phyloP scores from a whole-genome alignment of 202 grass and related monocot species.

The Thinopyrum obtusiflorum region DNA sequence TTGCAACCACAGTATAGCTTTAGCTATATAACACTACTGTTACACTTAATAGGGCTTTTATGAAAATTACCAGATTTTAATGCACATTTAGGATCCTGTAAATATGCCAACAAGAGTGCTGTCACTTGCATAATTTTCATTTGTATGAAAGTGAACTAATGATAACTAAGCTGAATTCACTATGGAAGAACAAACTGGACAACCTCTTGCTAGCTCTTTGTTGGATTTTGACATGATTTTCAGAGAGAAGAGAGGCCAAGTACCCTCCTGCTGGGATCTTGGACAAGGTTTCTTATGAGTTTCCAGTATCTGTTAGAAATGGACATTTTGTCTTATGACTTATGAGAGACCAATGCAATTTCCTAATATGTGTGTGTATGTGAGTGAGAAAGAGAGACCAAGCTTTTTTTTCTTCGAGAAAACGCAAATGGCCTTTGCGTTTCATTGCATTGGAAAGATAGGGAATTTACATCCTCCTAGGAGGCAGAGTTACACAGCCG shows the following conservation, averaged over 20 bases:
- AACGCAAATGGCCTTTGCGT: too few species aligned
- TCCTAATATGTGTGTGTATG: not conserved
- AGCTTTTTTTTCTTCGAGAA: not conserved
- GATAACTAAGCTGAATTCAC: not conserved
- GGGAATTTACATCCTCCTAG: too few species aligned
- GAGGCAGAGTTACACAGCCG: too few species aligned
- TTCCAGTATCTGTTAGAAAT: constrained; percentile 4
- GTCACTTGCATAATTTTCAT: not conserved
- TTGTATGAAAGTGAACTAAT: not conserved
- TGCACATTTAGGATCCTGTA: not conserved
- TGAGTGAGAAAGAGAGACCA: too few species aligned
- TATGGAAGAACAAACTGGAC: not conserved
- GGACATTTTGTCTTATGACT: not conserved
- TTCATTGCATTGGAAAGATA: too few species aligned
- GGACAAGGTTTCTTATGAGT: not conserved
- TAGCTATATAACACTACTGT: not conserved
- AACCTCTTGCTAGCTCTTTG: not conserved
- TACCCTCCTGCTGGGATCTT: constrained; percentile 9
- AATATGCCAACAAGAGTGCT: constrained; percentile 16
- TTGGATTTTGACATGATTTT: not conserved
- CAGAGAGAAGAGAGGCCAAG: not conserved
- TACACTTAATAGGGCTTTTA: not conserved
- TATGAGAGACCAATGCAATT: not conserved
- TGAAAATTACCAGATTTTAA: not conserved
- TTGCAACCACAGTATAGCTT: not conserved